These are phyloP conservation scores for Starmera pachycereana DNA, from an alignment of 805 yeast genomes.

Conservation along the genomic window DNA sequence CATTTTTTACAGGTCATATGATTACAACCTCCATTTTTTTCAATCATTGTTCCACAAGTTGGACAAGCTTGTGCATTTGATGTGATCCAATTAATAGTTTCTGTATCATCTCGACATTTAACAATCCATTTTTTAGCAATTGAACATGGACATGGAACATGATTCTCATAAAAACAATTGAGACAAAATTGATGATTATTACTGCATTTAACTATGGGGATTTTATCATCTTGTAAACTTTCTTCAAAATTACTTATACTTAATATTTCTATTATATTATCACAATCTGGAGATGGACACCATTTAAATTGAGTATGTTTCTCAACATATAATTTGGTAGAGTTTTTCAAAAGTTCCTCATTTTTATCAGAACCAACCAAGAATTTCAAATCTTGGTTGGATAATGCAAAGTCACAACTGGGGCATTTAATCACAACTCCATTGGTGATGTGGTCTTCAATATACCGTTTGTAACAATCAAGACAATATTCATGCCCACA, in stretches of 20 bases:
- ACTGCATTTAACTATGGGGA: conserved; percentile 65
- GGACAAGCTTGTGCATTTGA: conserved; percentile 85
- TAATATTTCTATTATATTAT: conserved; percentile 36
- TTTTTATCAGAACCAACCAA: conserved; percentile 26
- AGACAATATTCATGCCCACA: conserved; percentile 70
- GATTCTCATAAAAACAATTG: conserved; percentile 64
- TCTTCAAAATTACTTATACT: conserved; percentile 6
- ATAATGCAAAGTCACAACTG: conserved; percentile 35
- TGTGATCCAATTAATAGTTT: conserved; percentile 78
- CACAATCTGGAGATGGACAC: conserved; percentile 86
- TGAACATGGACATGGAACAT: conserved; percentile 76
- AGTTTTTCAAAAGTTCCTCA: conserved; percentile 21
- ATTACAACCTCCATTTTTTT: conserved; percentile 94
- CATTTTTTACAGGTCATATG: conserved; percentile 89
- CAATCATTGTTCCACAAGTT: conserved; percentile 67
- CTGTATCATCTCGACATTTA: conserved; percentile 79
- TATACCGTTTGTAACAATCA: conserved; percentile 56
- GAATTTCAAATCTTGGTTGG: conserved; percentile 29
- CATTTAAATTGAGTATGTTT: conserved; percentile 43
- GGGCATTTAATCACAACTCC: conserved; percentile 57
- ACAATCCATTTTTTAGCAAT: conserved; percentile 61
- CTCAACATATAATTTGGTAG: conserved; percentile 41
- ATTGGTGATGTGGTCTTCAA: conserved; percentile 30
- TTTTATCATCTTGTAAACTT: conserved; percentile 7
- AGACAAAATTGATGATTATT: conserved; percentile 70